Percentiles rank a stretch among this genome's conserved stretches.
Conservation (phyloP, 2,329 filamentous ascomycete species). For the Colletotrichum sansevieriae region DNA sequence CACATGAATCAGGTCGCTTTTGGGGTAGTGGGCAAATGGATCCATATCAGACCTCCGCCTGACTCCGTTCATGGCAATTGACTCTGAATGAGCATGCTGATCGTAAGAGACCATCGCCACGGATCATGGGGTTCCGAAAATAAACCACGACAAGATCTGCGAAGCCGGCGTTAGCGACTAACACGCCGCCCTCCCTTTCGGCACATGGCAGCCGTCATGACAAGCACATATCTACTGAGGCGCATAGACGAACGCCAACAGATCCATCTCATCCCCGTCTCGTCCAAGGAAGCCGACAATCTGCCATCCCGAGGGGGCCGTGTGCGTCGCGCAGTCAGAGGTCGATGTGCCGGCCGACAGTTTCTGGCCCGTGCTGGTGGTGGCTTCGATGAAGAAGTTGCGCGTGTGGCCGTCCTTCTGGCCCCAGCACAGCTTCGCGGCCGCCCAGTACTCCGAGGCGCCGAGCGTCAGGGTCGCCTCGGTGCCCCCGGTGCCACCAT, state of each 20-base stretch:
- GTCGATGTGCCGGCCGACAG: conserved; percentile 61
- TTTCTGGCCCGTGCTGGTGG: conserved; percentile 62
- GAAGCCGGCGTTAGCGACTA: background rate
- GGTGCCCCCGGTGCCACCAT: conserved; percentile 67
- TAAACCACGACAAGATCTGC: conserved; percentile 10
- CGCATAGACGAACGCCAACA: conserved; percentile 63
- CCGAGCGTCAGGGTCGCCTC: conserved; percentile 58
- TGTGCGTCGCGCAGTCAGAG: conserved; percentile 59
- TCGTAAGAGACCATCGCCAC: background rate
- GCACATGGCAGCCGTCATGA: conserved; percentile 6
- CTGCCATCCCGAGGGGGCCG: conserved; percentile 62
- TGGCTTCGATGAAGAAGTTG: conserved; percentile 68
- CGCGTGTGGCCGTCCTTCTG: conserved; percentile 60
- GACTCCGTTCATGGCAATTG: background rate
- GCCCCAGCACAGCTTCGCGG: conserved; percentile 64
- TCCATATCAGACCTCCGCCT: conserved; percentile 4
- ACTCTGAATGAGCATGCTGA: background rate
- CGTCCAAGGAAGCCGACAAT: conserved; percentile 68
- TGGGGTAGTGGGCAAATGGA: background rate
- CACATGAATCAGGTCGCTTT: conserved; percentile 30
- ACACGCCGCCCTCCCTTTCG: background rate
- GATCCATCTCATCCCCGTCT: conserved; percentile 67
- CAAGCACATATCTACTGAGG: conserved; percentile 24
- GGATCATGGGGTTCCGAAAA: background rate
- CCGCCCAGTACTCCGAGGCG: conserved; percentile 61